These are phyloP conservation scores for Yamadazyma friedrichii DNA, from an alignment of 1,139 yeast species.

Conservation along the genomic window DNA sequence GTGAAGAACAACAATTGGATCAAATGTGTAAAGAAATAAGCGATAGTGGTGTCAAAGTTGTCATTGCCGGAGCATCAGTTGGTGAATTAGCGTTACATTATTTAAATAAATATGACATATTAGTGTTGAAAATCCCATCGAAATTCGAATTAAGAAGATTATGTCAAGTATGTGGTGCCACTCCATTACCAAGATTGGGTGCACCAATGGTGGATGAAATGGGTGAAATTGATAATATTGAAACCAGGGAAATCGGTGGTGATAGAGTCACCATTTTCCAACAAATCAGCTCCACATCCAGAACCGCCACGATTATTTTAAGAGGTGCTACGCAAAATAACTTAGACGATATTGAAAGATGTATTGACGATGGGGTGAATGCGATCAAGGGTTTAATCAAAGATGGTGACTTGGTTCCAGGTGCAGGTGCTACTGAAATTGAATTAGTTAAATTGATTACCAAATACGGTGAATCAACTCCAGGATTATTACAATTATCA, in stretches of 20 bases:
- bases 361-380: constrained; percentile 95
- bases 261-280: constrained; percentile 94
- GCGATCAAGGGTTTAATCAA: constrained; percentile 87
- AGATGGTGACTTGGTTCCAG: constrained; percentile 80
- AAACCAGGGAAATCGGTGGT: constrained; percentile 93
- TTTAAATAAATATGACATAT: constrained; percentile 78
- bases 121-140: constrained; percentile 86
- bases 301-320: constrained; percentile 86
- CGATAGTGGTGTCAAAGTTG: constrained; percentile 83
- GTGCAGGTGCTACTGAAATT: constrained; percentile 97
- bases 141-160: constrained; percentile 92
- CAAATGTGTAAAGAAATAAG: constrained; percentile 78
- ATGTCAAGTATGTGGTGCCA: constrained; percentile 96
- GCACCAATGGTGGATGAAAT: constrained; percentile 95
- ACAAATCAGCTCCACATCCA: constrained; percentile 63
- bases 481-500: constrained; percentile 90
- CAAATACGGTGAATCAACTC: constrained; percentile 86
- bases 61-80: constrained; percentile 88
- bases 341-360: constrained; percentile 93
- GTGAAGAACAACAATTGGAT: constrained; percentile 94
- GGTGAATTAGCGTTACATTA: constrained; percentile 94
- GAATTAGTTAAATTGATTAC: constrained; percentile 80
- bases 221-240: constrained; percentile 85
- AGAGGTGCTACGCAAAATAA: constrained; percentile 98
- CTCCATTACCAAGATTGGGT: constrained; percentile 92